These are phyloP conservation scores for Pyricularia sp. DNA, from an alignment of 2,329 filamentous ascomycete species.

Conservation along the genomic window DNA sequence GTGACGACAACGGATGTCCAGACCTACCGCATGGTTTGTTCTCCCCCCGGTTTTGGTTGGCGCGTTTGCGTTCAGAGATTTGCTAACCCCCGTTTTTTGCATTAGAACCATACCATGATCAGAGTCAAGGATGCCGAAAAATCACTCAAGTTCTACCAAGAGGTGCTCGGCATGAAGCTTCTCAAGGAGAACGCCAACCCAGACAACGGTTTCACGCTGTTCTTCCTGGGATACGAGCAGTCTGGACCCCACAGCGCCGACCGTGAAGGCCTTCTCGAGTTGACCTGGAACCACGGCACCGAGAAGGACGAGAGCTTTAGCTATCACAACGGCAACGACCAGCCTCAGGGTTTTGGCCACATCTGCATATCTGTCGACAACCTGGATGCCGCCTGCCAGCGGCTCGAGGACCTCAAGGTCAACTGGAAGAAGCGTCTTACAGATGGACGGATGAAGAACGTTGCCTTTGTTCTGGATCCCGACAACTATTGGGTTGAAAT, in stretches of 20 bases:
- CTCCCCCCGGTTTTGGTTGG: not conserved
- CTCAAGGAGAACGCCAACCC: constrained; percentile 63
- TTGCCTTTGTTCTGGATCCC: constrained; percentile 84
- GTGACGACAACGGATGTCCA: constrained; percentile 62
- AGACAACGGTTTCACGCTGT: constrained; percentile 73
- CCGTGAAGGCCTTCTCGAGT: constrained; percentile 77
- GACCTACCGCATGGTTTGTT: constrained; percentile 61
- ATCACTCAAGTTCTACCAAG: constrained; percentile 72
- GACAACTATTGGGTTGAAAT: constrained; percentile 74
- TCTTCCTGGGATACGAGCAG: constrained; percentile 76
- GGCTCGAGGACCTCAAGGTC: constrained; percentile 74
- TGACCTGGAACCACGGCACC: constrained; percentile 78
- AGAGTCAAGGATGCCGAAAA: constrained; percentile 75
- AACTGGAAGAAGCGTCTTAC: constrained; percentile 94
- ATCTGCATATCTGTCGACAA: constrained; percentile 88
- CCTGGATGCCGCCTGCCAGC: constrained; percentile 74
- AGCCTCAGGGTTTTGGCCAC: constrained; percentile 91
- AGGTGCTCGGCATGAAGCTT: constrained; percentile 81
- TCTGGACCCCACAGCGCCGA: constrained; percentile 43
- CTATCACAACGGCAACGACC: constrained; percentile 87
- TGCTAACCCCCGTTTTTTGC: not conserved
- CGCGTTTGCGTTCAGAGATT: not conserved
- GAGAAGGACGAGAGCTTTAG: constrained; percentile 66
- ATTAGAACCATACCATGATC: constrained; percentile 90
- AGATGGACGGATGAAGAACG: constrained; percentile 86